Evolutionary conservation across 1,284 basidiomycete species (phyloP).

Genomic region (Leccinum griseonigrum): DNA sequence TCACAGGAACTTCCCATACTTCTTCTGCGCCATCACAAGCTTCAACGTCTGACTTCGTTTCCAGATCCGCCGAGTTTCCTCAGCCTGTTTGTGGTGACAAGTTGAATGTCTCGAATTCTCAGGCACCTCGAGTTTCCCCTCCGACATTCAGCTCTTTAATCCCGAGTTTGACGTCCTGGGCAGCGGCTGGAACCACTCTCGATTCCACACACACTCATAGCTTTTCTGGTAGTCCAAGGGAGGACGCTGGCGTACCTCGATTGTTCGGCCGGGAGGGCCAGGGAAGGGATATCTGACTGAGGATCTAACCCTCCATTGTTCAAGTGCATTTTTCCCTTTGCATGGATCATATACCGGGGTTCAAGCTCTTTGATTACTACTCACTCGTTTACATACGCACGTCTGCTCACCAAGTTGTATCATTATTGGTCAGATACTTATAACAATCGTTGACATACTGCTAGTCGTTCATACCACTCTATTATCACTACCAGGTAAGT

Average conservation of each 20-base stretch:
- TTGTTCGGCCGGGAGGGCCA: slow-evolving; percentile 28
- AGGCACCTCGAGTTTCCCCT: slow-evolving; percentile 24
- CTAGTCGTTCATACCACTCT: too few relatives aligned
- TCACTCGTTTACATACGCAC: not conserved
- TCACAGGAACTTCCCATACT: slow-evolving; percentile 22
- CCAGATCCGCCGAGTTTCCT: not conserved
- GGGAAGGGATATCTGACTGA: slow-evolving; percentile 33
- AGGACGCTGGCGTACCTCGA: slow-evolving; percentile 23
- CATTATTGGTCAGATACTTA: slow-evolving; percentile 10
- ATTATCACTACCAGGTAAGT: too few relatives aligned
- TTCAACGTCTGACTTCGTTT: not conserved
- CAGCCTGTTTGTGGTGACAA: not conserved
- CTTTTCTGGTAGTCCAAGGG: slow-evolving; percentile 8
- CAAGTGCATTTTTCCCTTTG: not conserved
- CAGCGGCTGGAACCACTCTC: slow-evolving; percentile 22
- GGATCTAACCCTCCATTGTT: not conserved
- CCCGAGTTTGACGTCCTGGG: slow-evolving; percentile 37
- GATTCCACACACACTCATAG: slow-evolving; percentile 15
- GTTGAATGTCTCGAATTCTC: slow-evolving; percentile 10
- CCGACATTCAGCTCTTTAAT: slow-evolving; percentile 30
- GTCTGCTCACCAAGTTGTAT: slow-evolving; percentile 12
- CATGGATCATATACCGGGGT: slow-evolving; percentile 1
- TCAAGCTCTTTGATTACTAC: slow-evolving; percentile 1
- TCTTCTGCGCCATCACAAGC: slow-evolving; percentile 2
- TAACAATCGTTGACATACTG: not conserved